Percentiles rank a stretch among this genome's conserved stretches.
Conservation (phyloP, 2,329 filamentous ascomycete genomes). For the Plectosphaerella cucumerina region DNA sequence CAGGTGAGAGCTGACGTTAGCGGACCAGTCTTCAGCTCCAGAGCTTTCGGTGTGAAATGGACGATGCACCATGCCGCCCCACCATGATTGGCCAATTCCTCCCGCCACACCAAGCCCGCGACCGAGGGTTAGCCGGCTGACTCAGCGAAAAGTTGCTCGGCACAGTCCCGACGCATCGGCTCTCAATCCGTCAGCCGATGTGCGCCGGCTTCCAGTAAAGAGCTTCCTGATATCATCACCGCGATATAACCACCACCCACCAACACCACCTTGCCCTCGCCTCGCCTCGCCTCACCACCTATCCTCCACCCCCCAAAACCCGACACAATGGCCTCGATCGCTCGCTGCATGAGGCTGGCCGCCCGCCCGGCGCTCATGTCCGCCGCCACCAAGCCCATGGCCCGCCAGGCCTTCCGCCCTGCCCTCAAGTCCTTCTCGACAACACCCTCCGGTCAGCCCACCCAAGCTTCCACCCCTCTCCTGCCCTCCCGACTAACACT, state of each 20-base stretch:
- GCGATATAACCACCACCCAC: slow-evolving; percentile 1
- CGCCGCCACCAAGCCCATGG: slow-evolving; percentile 30
- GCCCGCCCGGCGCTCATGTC: slow-evolving; percentile 42
- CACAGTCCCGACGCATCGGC: not conserved
- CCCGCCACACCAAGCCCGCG: not conserved
- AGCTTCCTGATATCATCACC: slow-evolving; percentile 10
- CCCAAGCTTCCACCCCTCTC: not conserved
- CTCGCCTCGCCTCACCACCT: slow-evolving; percentile 1
- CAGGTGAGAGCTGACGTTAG: too few species aligned
- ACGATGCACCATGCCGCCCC: too few species aligned
- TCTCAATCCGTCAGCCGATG: not conserved
- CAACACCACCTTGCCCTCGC: not conserved
- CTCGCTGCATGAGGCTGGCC: slow-evolving; percentile 45
- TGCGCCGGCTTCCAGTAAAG: not conserved
- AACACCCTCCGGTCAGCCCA: slow-evolving; percentile 28
- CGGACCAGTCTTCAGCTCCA: too few species aligned
- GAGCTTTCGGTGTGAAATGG: too few species aligned
- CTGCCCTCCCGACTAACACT: not conserved
- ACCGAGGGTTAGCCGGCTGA: slow-evolving; percentile 6
- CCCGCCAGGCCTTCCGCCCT: slow-evolving; percentile 35
- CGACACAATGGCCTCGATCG: slow-evolving; percentile 56
- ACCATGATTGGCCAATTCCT: too few species aligned
- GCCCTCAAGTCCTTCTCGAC: slow-evolving; percentile 37
- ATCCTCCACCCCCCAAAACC: slow-evolving; percentile 7
- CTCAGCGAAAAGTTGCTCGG: slow-evolving; percentile 3